phyloP scores from a whole-genome alignment of 1,139 yeast species.

The Entelexis sorbosivorans region DNA sequence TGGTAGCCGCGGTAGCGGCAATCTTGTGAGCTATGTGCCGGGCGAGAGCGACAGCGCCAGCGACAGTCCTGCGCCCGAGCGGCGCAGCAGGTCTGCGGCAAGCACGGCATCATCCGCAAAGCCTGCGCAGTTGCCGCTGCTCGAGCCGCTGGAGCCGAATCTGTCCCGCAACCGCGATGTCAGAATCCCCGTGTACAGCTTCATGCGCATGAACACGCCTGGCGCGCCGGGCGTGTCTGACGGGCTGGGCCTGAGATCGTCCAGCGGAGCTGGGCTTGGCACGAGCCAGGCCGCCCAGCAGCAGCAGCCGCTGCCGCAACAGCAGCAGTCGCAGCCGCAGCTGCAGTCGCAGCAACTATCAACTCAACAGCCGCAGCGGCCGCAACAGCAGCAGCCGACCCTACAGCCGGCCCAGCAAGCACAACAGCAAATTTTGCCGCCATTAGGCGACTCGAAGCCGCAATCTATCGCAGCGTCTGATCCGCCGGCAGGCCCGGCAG shows the following conservation, averaged over 20 bases:
- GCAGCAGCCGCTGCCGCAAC: background rate
- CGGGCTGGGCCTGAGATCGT: no score
- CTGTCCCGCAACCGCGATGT: background rate
- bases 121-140: background rate
- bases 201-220: slow-evolving; percentile 9
- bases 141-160: slow-evolving; percentile 14
- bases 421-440: no score
- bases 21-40: background rate
- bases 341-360: background rate
- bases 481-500: no score
- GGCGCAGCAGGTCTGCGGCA: background rate
- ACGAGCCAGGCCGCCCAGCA: no score
- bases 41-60: background rate
- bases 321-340: background rate
- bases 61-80: background rate
- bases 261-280: no score
- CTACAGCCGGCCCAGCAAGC: no score
- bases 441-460: no score
- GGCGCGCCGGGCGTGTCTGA: background rate
- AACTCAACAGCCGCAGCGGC: no score
- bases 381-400: no score
- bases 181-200: slow-evolving; percentile 20
- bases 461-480: no score
- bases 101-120: background rate
- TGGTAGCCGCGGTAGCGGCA: no score